Base-by-base conservation (phyloP, 208 protist species). In the Trypanosomatidae sp. region DNA sequence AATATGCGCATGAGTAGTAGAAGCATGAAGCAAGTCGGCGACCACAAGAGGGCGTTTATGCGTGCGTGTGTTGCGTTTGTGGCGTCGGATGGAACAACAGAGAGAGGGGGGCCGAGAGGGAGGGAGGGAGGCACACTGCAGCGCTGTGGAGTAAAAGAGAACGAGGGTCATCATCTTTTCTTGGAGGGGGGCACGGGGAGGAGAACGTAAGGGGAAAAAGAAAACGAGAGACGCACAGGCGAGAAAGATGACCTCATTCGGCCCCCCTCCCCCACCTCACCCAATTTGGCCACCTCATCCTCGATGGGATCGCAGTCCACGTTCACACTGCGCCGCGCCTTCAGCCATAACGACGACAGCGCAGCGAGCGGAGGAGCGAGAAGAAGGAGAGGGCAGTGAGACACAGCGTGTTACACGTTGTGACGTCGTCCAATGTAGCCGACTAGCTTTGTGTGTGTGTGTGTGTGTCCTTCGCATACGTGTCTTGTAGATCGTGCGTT, bases 1-100 rank as follows among this genome's bases (percentile, higher is more conserved):
- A 50, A 66, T 66, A n/a, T 66, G 43, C 28, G 59, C 33, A 65
- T 65, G 59, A 13, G 12, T 65, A 19, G 39, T 36, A 69, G 33
- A 69, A n/a, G 10, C 5, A 36, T 7, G 44, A 25, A 28, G 50
- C 44, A 52, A 55, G 44, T 30, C 30, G 19, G 33, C 33, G 1
- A 17, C 15, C 8, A 10, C 30, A 28, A 69, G 12, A 36, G 30
- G 22, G n/a, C 28, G 33, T 59, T 44, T 52, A n/a, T 55, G 44
- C 12, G 46, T 50, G 15, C 10, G 17, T 28, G 64, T 68, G 60
- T 68, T 9, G 30, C n/a, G 36, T 68, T 22, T 22, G 47, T 41
- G 33, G 36, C n/a, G 13, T n/a, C 33, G 22, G 47, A 33, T 3
- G 30, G 33, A 36, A 33, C 58, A n/a, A 33, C 13, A 2, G 58